Evolutionary conservation across 352 stramenopile genomes (phyloP).

Genomic region (Globisporangium iwayamae): DNA sequence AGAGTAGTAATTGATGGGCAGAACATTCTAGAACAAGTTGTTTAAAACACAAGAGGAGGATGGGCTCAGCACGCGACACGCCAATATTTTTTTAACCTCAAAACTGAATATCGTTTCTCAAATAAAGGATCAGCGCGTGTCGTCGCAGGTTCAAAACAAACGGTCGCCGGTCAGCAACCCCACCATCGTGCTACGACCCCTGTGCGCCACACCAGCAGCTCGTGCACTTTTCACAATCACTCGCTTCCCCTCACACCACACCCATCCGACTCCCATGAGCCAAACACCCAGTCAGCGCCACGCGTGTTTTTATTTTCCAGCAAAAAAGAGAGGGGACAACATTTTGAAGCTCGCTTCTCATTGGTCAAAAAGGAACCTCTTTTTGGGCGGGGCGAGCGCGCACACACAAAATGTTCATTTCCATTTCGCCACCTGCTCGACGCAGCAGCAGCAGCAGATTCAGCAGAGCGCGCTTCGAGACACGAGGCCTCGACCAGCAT

Average conservation of each 20-base stretch:
- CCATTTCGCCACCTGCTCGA: constrained; percentile 6
- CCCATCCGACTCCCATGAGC: not conserved
- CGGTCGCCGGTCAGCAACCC: not conserved
- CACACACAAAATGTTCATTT: not conserved
- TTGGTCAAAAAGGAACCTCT: constrained; percentile 5
- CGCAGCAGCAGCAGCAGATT: not conserved
- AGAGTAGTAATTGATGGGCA: not conserved
- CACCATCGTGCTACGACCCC: not conserved
- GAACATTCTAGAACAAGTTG: constrained; percentile 11
- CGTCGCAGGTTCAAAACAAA: not conserved
- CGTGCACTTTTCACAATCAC: not conserved
- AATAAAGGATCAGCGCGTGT: not conserved
- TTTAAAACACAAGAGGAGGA: not conserved
- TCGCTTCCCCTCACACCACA: not conserved
- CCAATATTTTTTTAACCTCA: not conserved
- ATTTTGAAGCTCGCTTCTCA: not conserved
- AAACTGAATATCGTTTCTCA: not conserved
- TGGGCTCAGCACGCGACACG: constrained; percentile 4
- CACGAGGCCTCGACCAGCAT: not conserved
- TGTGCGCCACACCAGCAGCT: not conserved
- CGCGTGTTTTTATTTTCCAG: not conserved
- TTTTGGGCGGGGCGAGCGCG: not conserved
- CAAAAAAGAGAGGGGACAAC: not conserved
- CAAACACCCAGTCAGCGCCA: not conserved
- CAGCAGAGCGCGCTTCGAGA: too few relatives aligned